These are phyloP conservation scores for Arabis hirsuta DNA, from an alignment of 345 rosid genomes.

Conservation along the genomic window DNA sequence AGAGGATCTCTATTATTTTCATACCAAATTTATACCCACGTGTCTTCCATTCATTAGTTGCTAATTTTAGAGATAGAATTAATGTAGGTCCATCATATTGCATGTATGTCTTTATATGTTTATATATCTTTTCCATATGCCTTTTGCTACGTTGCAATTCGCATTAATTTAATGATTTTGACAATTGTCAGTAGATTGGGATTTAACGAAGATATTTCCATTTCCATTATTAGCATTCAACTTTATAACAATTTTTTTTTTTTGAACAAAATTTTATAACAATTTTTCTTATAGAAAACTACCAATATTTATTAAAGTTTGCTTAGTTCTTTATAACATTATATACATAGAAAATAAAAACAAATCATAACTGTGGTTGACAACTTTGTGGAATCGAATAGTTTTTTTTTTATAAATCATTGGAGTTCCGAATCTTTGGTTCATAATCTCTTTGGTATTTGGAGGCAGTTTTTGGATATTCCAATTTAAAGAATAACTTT, in stretches of 20 bases:
- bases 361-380: not conserved
- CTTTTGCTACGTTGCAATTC: constrained; percentile 37
- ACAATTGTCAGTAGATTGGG: constrained; percentile 22
- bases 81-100: constrained; percentile 37
- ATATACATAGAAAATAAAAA: not conserved
- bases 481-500: too few species aligned
- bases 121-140: constrained; percentile 6
- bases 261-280: constrained; percentile 12
- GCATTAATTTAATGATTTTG: constrained; percentile 34
- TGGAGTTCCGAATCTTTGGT: too few species aligned
- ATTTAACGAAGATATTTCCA: not conserved
- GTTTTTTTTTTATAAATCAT: too few species aligned
- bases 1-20: constrained; percentile 29
- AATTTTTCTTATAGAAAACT: not conserved
- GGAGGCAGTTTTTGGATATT: too few species aligned
- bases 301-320: not conserved
- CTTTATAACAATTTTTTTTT: not conserved
- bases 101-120: constrained; percentile 41
- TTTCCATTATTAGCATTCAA: constrained; percentile 8
- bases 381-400: too few species aligned
- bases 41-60: constrained; percentile 33
- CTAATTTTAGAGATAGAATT: constrained; percentile 30
- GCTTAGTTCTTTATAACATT: not conserved
- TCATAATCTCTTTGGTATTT: too few species aligned
- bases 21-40: constrained; percentile 33